Conservation (phyloP, 1,284 basidiomycete genomes). For the Apiotrichum montevideense region DNA sequence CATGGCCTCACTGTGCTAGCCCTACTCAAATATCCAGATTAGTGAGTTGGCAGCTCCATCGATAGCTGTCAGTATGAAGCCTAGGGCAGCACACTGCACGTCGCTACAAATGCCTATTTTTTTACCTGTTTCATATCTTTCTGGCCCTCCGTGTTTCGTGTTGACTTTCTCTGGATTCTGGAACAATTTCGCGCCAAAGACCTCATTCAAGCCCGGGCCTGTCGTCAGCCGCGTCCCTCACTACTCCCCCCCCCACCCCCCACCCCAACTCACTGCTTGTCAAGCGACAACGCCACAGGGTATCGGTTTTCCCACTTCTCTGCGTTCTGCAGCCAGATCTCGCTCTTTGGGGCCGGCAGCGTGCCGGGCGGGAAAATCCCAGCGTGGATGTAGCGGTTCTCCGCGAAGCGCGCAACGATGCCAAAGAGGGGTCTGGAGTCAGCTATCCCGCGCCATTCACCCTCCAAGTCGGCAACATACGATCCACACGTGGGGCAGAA, state of each 20-base stretch:
- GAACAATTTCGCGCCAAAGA: no score
- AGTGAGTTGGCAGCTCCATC: no score
- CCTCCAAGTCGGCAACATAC: not conserved
- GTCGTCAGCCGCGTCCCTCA: no score
- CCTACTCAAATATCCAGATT: no score
- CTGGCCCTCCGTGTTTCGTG: no score
- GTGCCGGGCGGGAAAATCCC: constrained; percentile 6
- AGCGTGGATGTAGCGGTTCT: not conserved
- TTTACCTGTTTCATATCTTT: no score
- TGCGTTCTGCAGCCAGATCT: not conserved
- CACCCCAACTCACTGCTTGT: not conserved
- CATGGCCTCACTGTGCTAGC: no score
- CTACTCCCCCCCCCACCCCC: not conserved
- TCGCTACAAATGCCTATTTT: no score
- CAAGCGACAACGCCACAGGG: not conserved
- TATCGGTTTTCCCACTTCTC: constrained; percentile 5
- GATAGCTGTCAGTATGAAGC: no score
- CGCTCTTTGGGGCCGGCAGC: not conserved
- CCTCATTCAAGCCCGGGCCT: no score
- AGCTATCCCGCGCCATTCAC: not conserved
- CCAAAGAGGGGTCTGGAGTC: not conserved
- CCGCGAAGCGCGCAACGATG: not conserved
- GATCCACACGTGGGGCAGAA: not conserved
- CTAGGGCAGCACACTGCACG: no score
- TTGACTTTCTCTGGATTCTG: no score